Evolutionary conservation across 495 filamentous ascomycete genomes (phyloP).

Genomic region (Penicillium turbatum): DNA sequence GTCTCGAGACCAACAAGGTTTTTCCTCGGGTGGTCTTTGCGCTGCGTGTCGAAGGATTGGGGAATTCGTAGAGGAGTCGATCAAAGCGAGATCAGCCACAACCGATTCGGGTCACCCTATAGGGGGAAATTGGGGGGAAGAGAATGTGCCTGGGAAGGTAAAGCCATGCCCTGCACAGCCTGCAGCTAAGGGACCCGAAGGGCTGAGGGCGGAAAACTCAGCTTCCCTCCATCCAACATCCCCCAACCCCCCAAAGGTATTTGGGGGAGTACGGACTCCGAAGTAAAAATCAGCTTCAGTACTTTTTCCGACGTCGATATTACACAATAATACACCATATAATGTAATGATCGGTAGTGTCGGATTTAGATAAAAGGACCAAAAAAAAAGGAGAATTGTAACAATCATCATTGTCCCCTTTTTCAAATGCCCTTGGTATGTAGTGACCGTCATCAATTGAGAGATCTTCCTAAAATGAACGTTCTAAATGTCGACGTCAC

Average conservation of each 20-base stretch:
- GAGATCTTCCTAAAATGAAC: not conserved
- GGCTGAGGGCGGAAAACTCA: not conserved
- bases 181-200: slow-evolving; percentile 11
- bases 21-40: not conserved
- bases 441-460: not conserved
- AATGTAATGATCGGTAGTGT: no score
- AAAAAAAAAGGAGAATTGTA: not conserved
- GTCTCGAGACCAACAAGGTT: slow-evolving; percentile 14
- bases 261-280: no score
- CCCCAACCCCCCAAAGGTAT: not conserved
- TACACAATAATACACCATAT: no score
- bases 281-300: no score
- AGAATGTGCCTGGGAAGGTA: slow-evolving; percentile 8
- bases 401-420: slow-evolving; percentile 1
- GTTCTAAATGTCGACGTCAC: slow-evolving; percentile 22
- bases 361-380: no score
- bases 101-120: slow-evolving; percentile 8
- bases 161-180: slow-evolving; percentile 6
- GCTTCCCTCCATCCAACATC: not conserved
- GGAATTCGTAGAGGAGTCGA: slow-evolving; percentile 8
- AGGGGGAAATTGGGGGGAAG: slow-evolving; percentile 1
- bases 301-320: no score
- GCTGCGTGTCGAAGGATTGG: slow-evolving; percentile 13
- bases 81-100: slow-evolving; percentile 8
- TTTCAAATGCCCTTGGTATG: not conserved